A percentile compares a stretch with the other conserved stretches of the same genome.
phyloP scores from a whole-genome alignment of 345 rosid genomes.

The Gossypium australe region DNA sequence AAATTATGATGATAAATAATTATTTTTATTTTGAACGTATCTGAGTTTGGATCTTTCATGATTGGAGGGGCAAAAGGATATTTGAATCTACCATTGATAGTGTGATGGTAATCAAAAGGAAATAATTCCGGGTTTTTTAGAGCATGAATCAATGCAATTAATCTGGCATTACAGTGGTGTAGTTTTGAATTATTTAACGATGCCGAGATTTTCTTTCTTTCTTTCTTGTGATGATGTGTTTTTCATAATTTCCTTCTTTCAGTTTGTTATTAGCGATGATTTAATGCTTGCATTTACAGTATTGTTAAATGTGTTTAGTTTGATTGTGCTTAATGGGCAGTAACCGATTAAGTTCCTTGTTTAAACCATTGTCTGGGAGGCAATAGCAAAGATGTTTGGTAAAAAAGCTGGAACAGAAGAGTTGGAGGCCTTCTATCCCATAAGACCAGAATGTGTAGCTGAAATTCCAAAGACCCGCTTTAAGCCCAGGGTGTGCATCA shows the following conservation, averaged over 20 bases:
- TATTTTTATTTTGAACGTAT: neutral
- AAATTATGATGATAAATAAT: neutral
- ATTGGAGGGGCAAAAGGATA: neutral
- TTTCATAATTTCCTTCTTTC: slow-evolving; percentile 2
- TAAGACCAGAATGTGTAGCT: slow-evolving; percentile 59
- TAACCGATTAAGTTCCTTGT: slow-evolving; percentile 6
- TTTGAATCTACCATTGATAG: neutral
- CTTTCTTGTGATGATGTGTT: neutral
- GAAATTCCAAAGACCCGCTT: slow-evolving; percentile 72
- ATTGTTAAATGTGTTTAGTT: neutral
- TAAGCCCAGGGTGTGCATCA: slow-evolving; percentile 50
- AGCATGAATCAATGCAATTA: neutral
- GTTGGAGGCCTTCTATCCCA: slow-evolving; percentile 66
- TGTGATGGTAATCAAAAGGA: neutral
- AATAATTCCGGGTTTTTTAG: neutral
- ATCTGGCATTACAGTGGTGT: neutral
- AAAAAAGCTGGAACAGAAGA: slow-evolving; percentile 54
- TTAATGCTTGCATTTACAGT: too few relatives aligned
- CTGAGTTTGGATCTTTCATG: neutral
- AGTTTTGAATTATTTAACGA: neutral
- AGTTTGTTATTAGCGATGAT: neutral
- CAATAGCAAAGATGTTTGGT: slow-evolving; percentile 25
- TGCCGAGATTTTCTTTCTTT: neutral
- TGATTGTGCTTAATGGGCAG: slow-evolving; percentile 6
- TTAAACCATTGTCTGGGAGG: slow-evolving; percentile 33